These are phyloP conservation scores for Verbena officinalis DNA, from an alignment of 257 asterid species.

Conservation along the genomic window DNA sequence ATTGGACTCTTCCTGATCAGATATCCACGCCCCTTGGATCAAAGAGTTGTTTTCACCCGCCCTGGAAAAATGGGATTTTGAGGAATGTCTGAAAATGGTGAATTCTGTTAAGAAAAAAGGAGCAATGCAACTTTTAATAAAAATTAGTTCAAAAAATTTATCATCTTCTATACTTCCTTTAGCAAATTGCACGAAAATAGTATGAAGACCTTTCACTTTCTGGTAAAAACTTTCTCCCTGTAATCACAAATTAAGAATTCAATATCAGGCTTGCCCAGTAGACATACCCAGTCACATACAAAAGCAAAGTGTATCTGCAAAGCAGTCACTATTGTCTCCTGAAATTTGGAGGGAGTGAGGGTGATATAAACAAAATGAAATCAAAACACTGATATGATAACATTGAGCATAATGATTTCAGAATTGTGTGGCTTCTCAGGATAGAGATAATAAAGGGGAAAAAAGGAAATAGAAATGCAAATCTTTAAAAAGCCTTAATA, in stretches of 20 bases:
- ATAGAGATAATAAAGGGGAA: neutral
- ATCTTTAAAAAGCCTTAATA: neutral
- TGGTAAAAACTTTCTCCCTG: neutral
- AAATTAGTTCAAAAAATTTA: neutral
- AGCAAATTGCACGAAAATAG: neutral
- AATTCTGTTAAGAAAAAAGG: neutral
- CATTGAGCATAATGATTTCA: neutral
- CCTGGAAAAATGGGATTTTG: no score
- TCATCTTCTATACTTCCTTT: neutral
- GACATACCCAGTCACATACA: neutral
- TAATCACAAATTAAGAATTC: neutral
- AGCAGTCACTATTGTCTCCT: neutral
- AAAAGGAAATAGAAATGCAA: neutral
- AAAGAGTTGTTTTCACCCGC: neutral
- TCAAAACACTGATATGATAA: neutral
- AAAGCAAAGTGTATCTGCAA: neutral
- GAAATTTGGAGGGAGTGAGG: no score
- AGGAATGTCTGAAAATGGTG: neutral
- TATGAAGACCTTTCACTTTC: neutral
- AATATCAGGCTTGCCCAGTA: neutral
- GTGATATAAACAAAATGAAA: neutral
- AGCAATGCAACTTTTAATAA: neutral
- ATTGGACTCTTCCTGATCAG: neutral
- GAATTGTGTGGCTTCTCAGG: neutral
- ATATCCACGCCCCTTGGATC: slow-evolving; percentile 5